A percentile compares a stretch with the other conserved stretches of the same genome.
Conservation (phyloP, 2,329 filamentous ascomycete genomes). For the Cladosporium sp. region DNA sequence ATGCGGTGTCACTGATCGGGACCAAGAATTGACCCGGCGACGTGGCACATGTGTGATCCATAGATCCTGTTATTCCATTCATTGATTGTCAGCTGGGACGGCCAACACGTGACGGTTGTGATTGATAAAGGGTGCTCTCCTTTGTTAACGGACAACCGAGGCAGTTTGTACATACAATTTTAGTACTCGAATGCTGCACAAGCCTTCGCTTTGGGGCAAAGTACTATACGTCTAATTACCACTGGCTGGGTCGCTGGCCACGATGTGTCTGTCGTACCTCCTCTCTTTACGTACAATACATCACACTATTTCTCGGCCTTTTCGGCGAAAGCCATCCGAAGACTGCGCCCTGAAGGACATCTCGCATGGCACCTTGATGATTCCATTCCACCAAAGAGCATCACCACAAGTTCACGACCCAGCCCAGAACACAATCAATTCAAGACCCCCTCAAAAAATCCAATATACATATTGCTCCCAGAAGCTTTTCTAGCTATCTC, state of each 20-base stretch:
- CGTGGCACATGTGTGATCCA: neutral
- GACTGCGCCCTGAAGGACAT: neutral
- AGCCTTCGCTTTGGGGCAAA: neutral
- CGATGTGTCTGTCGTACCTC: neutral
- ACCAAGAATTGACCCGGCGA: neutral
- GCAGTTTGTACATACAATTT: neutral
- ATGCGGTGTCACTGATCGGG: constrained; percentile 8
- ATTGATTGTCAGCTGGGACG: neutral
- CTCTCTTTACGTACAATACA: neutral
- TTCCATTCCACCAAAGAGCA: neutral
- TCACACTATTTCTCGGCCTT: neutral
- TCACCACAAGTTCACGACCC: neutral
- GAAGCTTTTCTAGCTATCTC: neutral
- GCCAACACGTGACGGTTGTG: neutral
- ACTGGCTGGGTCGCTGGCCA: neutral
- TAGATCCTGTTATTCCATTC: neutral
- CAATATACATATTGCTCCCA: neutral
- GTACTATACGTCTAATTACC: neutral
- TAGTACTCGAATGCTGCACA: neutral
- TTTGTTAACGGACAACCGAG: neutral
- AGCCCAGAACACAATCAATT: neutral
- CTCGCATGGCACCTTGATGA: neutral
- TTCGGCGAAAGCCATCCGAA: neutral
- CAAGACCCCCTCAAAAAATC: neutral
- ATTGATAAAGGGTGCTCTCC: neutral